Base-by-base conservation (phyloP, 805 yeast species). In the Yarrowia divulgata region DNA sequence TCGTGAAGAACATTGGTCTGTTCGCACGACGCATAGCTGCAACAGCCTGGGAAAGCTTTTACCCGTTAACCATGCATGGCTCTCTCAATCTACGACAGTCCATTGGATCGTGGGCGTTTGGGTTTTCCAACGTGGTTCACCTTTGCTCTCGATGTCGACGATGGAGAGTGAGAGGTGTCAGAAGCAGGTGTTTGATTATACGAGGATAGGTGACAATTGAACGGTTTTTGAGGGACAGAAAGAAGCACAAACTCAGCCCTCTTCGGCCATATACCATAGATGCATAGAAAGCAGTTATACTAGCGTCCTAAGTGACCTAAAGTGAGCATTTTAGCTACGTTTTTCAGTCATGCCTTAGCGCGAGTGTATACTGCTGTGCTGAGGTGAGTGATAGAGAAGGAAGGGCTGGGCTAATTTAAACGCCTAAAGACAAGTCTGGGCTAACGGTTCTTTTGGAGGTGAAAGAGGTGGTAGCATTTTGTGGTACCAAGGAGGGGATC, bases 111-210 rank as follows among this genome's bases (percentile, higher is more conserved):
- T 6, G 48, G 29, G 5, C 18, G 48, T 57, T 40, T 57, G 48
- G 63, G 48, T 55, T 55, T 39, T n/a, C 8, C 42, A 18, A 7
- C 23, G 23, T 29, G 48, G 16, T 29, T 18, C 37, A 57, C 48
- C n/a, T 54, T 54, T 57, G 63, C 63, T 57, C 63, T 57, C 63
- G 48, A 40, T 57, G 63, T 40, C 63, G 63, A 57, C 48, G 48
- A 40, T 40, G 63, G 4, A 12, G 14, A 57, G 63, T 55, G 37
- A 54, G 62, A 13, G 45, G 39, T 49, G 39, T 7, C 19, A 16
- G 19, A 32, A 9, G 37, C 39, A 32, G 37, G 54, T 8, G 3
- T 4, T 49, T 19, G 32, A 8, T 4, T 8, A 8, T 32, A 8
- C 19, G 54, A 32, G 54, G 19, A 32, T 5, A 7, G 10, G 39